These are phyloP conservation scores for Cladophialophora yegresii DNA, from an alignment of 2,329 filamentous ascomycete species.

Conservation along the genomic window DNA sequence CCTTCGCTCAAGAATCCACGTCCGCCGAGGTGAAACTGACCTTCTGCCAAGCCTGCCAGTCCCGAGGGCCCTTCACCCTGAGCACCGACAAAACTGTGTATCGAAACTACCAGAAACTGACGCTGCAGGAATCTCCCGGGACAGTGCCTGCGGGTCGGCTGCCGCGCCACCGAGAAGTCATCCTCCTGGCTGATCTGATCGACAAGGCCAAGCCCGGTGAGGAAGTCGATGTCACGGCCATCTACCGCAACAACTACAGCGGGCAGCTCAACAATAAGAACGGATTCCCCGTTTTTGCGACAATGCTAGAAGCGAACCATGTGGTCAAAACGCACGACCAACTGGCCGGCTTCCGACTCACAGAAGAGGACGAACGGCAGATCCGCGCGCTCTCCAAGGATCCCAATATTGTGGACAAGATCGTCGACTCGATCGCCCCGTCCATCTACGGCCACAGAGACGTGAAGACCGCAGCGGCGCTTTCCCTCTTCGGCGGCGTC, in stretches of 20 bases:
- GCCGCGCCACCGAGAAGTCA: slow-evolving; percentile 88
- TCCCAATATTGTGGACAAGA: slow-evolving; percentile 87
- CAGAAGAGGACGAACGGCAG: slow-evolving; percentile 88
- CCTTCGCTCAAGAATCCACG: slow-evolving; percentile 89
- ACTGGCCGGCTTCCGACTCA: slow-evolving; percentile 91
- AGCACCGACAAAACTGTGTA: slow-evolving; percentile 98
- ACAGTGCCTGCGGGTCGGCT: slow-evolving; percentile 95
- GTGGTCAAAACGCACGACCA: slow-evolving; percentile 97
- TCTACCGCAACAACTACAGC: slow-evolving; percentile 98
- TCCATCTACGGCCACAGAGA: slow-evolving; percentile 97
- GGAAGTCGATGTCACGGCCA: slow-evolving; percentile 94
- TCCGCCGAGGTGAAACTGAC: slow-evolving; percentile 95
- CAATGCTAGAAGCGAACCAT: slow-evolving; percentile 95
- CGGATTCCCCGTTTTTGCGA: slow-evolving; percentile 97
- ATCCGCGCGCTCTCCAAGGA: slow-evolving; percentile 88
- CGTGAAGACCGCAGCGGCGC: slow-evolving; percentile 93
- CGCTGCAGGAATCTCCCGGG: slow-evolving; percentile 92
- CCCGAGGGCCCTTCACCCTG: slow-evolving; percentile 87
- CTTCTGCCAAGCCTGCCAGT: slow-evolving; percentile 96
- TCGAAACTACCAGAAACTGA: slow-evolving; percentile 97
- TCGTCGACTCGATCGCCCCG: slow-evolving; percentile 89
- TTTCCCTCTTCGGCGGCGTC: slow-evolving; percentile 93
- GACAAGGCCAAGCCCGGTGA: slow-evolving; percentile 96
- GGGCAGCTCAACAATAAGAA: slow-evolving; percentile 98
- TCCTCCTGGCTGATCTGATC: slow-evolving; percentile 94